Base-by-base conservation (phyloP, 495 filamentous ascomycete genomes). In the Aspergillus egyptiacus region DNA sequence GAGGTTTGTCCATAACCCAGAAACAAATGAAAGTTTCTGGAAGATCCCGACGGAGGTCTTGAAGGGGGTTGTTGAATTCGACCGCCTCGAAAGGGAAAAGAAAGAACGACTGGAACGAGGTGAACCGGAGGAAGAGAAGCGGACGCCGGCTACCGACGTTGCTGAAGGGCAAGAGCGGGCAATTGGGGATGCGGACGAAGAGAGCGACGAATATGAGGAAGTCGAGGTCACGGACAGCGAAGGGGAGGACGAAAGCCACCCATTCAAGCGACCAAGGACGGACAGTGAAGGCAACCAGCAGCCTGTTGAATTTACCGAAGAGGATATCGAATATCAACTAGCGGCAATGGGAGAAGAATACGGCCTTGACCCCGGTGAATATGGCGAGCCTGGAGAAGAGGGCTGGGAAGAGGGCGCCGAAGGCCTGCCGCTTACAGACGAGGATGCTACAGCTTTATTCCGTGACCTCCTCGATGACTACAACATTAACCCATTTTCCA, bases 241-340 rank as follows among this genome's bases (percentile, higher is more conserved):
- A 36, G 74, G 74, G 23, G 74, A 71, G 23, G 71, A 77, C 6
- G 72, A 73, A 15, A 70, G 67, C 11, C 73, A 79, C 37, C 66
- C 77, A 3, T 68, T 74, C 13, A 91, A 91, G 60, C 79, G 86
- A 9, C 79, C 81, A 51, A 79, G 77, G 32, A 87, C 78, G 11
- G 80, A 83, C 51, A 78, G 79, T 1, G 69, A 66, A 32, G 42
- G 55, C 5, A 70, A 70, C 14, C 72, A 82, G 32, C 67, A 75
- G 19, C 83, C 86, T 0, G 61, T 95, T 32, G 93, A 98, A 55
- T 96, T 97, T 59, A 86, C 87, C 20, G 93, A 97, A 61, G 91
- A 91, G 34, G 94, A 98, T 61, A 91, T 98, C 51, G 90, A 86
- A 25, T 91, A 85, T 55, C 93, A 98, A 61, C 74, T 98, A 7